phyloP scores from a whole-genome alignment of 2,329 filamentous ascomycete species.

The Paraphaeosphaeria sporulosa region DNA sequence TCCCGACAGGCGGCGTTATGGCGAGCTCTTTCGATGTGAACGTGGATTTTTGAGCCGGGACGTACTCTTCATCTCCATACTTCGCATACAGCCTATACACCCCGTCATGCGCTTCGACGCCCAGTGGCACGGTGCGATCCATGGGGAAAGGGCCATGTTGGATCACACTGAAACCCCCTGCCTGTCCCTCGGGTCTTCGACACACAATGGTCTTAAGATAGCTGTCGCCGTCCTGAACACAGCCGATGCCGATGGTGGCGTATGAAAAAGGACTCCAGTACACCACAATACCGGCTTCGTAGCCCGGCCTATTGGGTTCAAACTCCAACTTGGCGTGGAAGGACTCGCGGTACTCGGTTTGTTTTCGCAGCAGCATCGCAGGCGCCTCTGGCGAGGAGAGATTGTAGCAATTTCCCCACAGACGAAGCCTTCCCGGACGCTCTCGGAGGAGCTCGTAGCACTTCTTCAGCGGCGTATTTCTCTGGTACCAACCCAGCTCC shows the following conservation, averaged over 20 bases:
- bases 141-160: no score
- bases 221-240: neutral
- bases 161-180: neutral
- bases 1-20: slow-evolving; percentile 48
- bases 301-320: slow-evolving; percentile 49
- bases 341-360: slow-evolving; percentile 53
- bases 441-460: slow-evolving; percentile 59
- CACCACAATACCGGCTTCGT: slow-evolving; percentile 62
- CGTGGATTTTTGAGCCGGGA: neutral
- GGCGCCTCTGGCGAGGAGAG: slow-evolving; percentile 60
- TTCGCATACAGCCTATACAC: slow-evolving; percentile 14
- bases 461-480: slow-evolving; percentile 57
- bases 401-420: slow-evolving; percentile 62
- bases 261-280: slow-evolving; percentile 63
- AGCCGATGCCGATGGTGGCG: slow-evolving; percentile 51
- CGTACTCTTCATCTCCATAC: no score
- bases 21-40: slow-evolving; percentile 47
- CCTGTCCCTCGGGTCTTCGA: slow-evolving; percentile 10
- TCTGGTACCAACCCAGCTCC: slow-evolving; percentile 52
- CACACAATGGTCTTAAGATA: slow-evolving; percentile 18
- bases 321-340: slow-evolving; percentile 59
- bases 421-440: slow-evolving; percentile 53
- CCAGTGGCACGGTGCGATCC: no score
- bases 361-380: slow-evolving; percentile 63
- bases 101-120: slow-evolving; percentile 14